Conservation (phyloP, 192 early-diverging fungal genomes). For the Coemansia biformis region DNA sequence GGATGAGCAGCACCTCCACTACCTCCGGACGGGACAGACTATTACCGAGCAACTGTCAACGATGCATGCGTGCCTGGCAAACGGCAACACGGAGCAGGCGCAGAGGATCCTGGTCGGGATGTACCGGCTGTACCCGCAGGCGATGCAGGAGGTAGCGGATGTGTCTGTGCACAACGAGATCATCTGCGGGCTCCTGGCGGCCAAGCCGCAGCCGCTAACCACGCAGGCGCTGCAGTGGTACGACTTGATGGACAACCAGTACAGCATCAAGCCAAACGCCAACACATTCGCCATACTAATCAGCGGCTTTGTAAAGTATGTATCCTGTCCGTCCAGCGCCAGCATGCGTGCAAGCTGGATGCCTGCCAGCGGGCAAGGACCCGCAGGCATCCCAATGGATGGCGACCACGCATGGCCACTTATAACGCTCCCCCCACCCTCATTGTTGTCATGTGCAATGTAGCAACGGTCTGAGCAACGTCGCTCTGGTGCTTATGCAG, state of each 20-base stretch:
- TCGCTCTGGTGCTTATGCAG: constrained; percentile 44
- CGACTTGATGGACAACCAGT: constrained; percentile 52
- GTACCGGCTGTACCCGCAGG: constrained; percentile 58
- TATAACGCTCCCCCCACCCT: too few species aligned
- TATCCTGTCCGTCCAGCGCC: not conserved
- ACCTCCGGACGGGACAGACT: constrained; percentile 36
- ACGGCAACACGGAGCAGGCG: constrained; percentile 68
- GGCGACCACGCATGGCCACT: too few species aligned
- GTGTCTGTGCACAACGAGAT: constrained; percentile 77
- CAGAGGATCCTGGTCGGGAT: constrained; percentile 63
- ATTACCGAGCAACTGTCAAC: constrained; percentile 70
- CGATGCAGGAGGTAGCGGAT: constrained; percentile 66
- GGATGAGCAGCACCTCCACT: constrained; percentile 20
- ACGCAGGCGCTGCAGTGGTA: constrained; percentile 68
- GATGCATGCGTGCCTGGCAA: constrained; percentile 71
- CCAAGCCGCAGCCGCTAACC: constrained; percentile 49
- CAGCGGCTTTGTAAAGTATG: constrained; percentile 59
- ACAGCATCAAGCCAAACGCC: constrained; percentile 57
- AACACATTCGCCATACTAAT: constrained; percentile 77
- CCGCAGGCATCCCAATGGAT: too few species aligned
- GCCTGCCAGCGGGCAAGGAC: too few species aligned
- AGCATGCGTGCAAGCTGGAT: too few species aligned
- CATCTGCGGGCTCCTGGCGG: constrained; percentile 63
- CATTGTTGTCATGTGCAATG: too few species aligned
- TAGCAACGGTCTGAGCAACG: constrained; percentile 34